Conservation (phyloP, 805 yeast genomes). For the Sugiyamaella mastotermitis region DNA sequence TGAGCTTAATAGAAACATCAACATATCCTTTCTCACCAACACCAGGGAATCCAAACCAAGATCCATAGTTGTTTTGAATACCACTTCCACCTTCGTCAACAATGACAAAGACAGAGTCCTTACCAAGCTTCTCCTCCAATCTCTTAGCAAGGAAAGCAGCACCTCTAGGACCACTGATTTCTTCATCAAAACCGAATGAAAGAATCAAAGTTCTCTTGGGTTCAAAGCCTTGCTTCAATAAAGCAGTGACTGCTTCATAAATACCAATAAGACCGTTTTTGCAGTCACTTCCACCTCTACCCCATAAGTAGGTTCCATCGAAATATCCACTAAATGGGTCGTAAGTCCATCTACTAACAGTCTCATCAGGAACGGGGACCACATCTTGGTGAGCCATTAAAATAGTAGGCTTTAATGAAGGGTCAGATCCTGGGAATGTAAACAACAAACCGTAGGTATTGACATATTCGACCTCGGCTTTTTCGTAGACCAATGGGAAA, state of each 20-base stretch:
- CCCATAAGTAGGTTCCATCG: slow-evolving; percentile 64
- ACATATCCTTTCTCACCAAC: slow-evolving; percentile 60
- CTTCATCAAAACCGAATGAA: slow-evolving; percentile 79
- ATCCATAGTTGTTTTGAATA: slow-evolving; percentile 35
- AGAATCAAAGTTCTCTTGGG: slow-evolving; percentile 61
- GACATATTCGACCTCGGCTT: slow-evolving; percentile 47
- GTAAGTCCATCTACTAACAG: slow-evolving; percentile 53
- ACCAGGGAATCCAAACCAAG: slow-evolving; percentile 47
- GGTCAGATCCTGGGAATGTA: slow-evolving; percentile 54
- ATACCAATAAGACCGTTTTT: slow-evolving; percentile 63
- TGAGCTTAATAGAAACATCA: slow-evolving; percentile 42
- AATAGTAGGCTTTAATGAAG: slow-evolving; percentile 53
- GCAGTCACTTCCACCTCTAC: slow-evolving; percentile 75
- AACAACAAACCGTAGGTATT: slow-evolving; percentile 59
- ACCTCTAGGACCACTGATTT: slow-evolving; percentile 57
- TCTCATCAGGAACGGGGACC: slow-evolving; percentile 62
- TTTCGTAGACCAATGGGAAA: slow-evolving; percentile 48
- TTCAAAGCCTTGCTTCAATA: slow-evolving; percentile 44
- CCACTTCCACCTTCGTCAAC: slow-evolving; percentile 66
- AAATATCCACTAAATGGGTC: slow-evolving; percentile 63
- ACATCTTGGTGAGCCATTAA: slow-evolving; percentile 77
- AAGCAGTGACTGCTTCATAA: slow-evolving; percentile 57
- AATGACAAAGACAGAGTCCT: slow-evolving; percentile 51
- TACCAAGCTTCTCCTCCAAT: slow-evolving; percentile 52
- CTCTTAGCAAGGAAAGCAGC: slow-evolving; percentile 47